phyloP scores from a whole-genome alignment of 169 alveolate species.

The Eimeria sp. region DNA sequence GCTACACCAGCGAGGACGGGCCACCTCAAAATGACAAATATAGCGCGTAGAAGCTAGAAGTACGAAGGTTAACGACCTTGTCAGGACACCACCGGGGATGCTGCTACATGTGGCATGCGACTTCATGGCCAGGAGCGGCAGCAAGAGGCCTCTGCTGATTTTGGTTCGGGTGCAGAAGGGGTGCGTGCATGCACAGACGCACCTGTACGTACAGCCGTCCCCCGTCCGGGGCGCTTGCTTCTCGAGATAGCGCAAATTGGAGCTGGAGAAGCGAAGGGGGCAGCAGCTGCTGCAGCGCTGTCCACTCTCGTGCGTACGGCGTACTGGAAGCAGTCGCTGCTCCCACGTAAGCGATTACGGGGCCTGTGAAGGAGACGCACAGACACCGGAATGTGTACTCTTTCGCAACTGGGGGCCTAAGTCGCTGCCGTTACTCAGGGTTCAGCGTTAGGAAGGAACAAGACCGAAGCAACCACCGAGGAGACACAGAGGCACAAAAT shows the following conservation, averaged over 20 bases:
- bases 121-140: background rate
- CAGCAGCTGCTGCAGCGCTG: slow-evolving; percentile 31
- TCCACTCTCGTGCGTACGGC: slow-evolving; percentile 34
- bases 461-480: background rate
- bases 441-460: background rate
- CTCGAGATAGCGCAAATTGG: slow-evolving; percentile 30
- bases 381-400: background rate
- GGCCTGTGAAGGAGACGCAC: background rate
- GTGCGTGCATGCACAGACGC: background rate
- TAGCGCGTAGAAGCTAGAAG: background rate
- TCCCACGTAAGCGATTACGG: slow-evolving; percentile 48
- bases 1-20: no score
- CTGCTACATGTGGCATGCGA: background rate
- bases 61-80: background rate
- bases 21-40: background rate
- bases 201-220: slow-evolving; percentile 64
- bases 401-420: no score
- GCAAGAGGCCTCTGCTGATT: background rate
- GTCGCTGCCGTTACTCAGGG: background rate
- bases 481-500: background rate
- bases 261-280: slow-evolving; percentile 33
- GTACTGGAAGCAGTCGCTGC: slow-evolving; percentile 41
- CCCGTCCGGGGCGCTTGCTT: slow-evolving; percentile 42
- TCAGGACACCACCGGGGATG: background rate
- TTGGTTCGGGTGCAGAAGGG: no score